These are phyloP conservation scores for Annulohypoxylon moriforme DNA, from an alignment of 495 filamentous ascomycete species.

Conservation along the genomic window DNA sequence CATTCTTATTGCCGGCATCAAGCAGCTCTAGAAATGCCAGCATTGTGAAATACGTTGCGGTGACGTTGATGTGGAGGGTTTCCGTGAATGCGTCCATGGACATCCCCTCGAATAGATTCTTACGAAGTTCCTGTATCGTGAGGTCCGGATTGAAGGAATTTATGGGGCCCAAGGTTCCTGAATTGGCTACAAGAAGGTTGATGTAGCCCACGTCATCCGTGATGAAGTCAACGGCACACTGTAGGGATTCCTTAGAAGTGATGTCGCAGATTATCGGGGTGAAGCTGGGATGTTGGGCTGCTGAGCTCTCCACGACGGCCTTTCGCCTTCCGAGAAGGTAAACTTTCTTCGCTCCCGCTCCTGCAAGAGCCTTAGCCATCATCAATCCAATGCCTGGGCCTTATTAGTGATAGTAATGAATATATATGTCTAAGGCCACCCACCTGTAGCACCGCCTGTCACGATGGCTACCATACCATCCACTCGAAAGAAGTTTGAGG, in stretches of 20 bases:
- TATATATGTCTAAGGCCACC: background rate
- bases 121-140: constrained; percentile 58
- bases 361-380: constrained; percentile 72
- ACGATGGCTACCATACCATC: constrained; percentile 66
- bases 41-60: constrained; percentile 64
- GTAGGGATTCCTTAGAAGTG: constrained; percentile 65
- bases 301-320: constrained; percentile 61
- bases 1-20: constrained; percentile 69
- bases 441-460: constrained; percentile 67
- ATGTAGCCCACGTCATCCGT: constrained; percentile 62
- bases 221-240: constrained; percentile 60
- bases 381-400: constrained; percentile 69
- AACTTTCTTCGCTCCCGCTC: constrained; percentile 72
- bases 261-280: constrained; percentile 69
- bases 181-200: constrained; percentile 69
- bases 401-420: background rate
- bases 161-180: constrained; percentile 62
- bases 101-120: constrained; percentile 54
- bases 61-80: constrained; percentile 63
- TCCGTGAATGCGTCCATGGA: constrained; percentile 62
- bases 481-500: constrained; percentile 52
- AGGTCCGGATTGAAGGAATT: constrained; percentile 51
- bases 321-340: constrained; percentile 74
- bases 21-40: constrained; percentile 68
- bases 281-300: constrained; percentile 51